Conservation (phyloP, 2,329 filamentous ascomycete genomes). For the Paracamarosporium sp. region DNA sequence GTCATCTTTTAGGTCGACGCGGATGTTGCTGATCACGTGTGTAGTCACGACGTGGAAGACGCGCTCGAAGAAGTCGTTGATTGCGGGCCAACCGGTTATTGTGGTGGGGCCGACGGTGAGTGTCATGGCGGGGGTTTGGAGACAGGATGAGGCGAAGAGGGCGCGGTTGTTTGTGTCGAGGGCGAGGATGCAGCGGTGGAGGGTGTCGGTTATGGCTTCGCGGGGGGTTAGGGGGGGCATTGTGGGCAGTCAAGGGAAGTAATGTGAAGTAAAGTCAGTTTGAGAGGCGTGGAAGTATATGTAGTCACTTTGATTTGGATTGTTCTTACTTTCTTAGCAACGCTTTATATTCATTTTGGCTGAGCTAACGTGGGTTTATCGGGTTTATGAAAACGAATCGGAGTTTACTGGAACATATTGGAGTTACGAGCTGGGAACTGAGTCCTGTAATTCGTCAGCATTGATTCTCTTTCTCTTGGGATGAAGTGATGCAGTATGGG, state of each 20-base stretch:
- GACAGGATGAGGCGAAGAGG: slow-evolving; percentile 29
- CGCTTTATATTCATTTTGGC: background rate
- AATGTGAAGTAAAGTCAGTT: background rate
- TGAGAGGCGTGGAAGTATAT: background rate
- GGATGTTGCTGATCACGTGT: slow-evolving; percentile 32
- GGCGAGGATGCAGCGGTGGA: slow-evolving; percentile 29
- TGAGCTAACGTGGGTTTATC: background rate
- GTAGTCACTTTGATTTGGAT: background rate
- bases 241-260: too few relatives aligned
- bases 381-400: too few relatives aligned
- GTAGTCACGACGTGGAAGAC: slow-evolving; percentile 27
- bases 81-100: slow-evolving; percentile 22
- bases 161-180: slow-evolving; percentile 28
- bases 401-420: too few relatives aligned
- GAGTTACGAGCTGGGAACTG: too few relatives aligned
- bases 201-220: slow-evolving; percentile 30
- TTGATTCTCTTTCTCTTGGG: too few relatives aligned
- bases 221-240: slow-evolving; percentile 24
- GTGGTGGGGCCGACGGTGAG: slow-evolving; percentile 19
- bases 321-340: background rate
- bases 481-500: background rate
- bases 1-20: slow-evolving; percentile 22
- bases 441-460: too few relatives aligned
- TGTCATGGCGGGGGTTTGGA: slow-evolving; percentile 22
- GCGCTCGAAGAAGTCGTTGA: slow-evolving; percentile 21